These are phyloP conservation scores for Xylariaceae sp. DNA, from an alignment of 2,329 filamentous ascomycete species.

Conservation along the genomic window DNA sequence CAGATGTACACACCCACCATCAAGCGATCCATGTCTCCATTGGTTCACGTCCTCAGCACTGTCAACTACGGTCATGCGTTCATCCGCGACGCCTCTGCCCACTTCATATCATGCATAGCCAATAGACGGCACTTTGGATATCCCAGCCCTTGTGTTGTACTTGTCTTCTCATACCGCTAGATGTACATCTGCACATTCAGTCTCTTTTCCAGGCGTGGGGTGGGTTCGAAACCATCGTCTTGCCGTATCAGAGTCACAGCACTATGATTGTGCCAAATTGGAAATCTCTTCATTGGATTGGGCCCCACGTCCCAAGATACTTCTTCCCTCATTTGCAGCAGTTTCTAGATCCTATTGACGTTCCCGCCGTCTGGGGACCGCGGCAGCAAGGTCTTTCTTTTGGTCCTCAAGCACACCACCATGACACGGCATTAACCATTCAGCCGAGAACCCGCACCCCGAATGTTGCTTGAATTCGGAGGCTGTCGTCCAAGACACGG, in stretches of 20 bases:
- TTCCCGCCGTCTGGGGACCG: conserved; percentile 32
- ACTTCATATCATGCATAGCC: conserved; percentile 43
- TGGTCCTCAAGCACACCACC: conserved; percentile 37
- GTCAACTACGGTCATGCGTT: conserved; percentile 51
- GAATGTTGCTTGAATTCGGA: conserved; percentile 37
- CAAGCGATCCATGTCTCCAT: conserved; percentile 34
- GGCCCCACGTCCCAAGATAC: conserved; percentile 12
- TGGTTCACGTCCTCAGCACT: conserved; percentile 37
- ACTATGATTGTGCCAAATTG: conserved; percentile 9
- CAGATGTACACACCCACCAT: conserved; percentile 36
- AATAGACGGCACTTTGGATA: conserved; percentile 38
- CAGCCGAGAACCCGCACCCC: conserved; percentile 43
- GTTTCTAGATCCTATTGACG: conserved; percentile 25
- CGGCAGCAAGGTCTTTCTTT: conserved; percentile 32
- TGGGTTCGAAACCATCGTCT: conserved; percentile 17
- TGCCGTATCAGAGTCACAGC: conserved; percentile 14
- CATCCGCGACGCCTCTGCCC: conserved; percentile 45
- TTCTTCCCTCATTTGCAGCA: conserved; percentile 17
- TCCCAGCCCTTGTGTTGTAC: conserved; percentile 41
- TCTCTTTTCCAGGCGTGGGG: conserved; percentile 13
- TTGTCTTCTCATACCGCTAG: conserved; percentile 31
- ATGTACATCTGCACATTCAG: conserved; percentile 26
- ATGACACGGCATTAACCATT: conserved; percentile 47
- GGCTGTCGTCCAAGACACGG: conserved; percentile 33
- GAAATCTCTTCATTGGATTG: conserved; percentile 11